phyloP scores from a whole-genome alignment of 352 stramenopile species.

The Phytophthora megakarya region DNA sequence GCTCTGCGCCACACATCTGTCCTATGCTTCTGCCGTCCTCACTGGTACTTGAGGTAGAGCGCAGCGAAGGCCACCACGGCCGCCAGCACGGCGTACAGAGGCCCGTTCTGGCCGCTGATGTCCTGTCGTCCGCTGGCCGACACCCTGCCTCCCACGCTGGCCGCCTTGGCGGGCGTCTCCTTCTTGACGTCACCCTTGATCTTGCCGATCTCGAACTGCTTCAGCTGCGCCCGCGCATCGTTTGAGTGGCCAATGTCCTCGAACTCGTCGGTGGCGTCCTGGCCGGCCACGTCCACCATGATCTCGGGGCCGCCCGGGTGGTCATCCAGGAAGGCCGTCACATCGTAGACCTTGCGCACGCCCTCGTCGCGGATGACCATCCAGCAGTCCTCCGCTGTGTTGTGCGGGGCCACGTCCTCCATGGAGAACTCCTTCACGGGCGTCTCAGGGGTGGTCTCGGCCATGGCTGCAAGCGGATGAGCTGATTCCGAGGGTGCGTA shows the following conservation, averaged over 20 bases:
- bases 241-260: slow-evolving; percentile 98
- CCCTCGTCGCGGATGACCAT: slow-evolving; percentile 80
- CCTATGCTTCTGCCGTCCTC: slow-evolving; percentile 5
- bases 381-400: slow-evolving; percentile 83
- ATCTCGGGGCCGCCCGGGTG: slow-evolving; percentile 99
- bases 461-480: slow-evolving; percentile 20
- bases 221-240: slow-evolving; percentile 93
- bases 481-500: slow-evolving; percentile 33
- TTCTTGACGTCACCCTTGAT: slow-evolving; percentile 79
- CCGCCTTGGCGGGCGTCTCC: slow-evolving; percentile 21
- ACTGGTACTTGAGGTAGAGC: slow-evolving; percentile 70
- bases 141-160: slow-evolving; percentile 20
- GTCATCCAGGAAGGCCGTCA: slow-evolving; percentile 97
- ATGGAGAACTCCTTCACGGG: slow-evolving; percentile 88
- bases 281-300: slow-evolving; percentile 94
- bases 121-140: slow-evolving; percentile 57
- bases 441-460: slow-evolving; percentile 28
- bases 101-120: slow-evolving; percentile 61
- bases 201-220: slow-evolving; percentile 92
- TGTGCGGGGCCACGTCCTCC: slow-evolving; percentile 92
- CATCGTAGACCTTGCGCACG: slow-evolving; percentile 95
- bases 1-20: slow-evolving; percentile 23
- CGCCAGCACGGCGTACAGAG: slow-evolving; percentile 58
- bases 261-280: slow-evolving; percentile 94
- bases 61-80: slow-evolving; percentile 51